Evolutionary conservation across 1,284 basidiomycete species (phyloP).

Genomic region (Leccinum huronense): DNA sequence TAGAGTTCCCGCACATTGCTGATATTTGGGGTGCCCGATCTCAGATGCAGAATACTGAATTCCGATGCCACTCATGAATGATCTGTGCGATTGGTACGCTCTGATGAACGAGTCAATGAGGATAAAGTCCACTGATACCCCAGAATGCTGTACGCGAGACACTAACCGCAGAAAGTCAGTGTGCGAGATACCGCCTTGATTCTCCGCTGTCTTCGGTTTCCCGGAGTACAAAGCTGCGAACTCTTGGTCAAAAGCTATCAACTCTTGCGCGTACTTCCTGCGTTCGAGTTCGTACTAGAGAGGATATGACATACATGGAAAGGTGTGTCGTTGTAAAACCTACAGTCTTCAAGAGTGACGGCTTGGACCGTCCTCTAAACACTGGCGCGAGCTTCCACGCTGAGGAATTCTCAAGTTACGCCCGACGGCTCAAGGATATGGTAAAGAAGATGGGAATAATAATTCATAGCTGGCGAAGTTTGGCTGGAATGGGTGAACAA

Average conservation of each 20-base stretch:
- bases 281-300: slow-evolving; percentile 61
- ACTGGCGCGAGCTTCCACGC: slow-evolving; percentile 1
- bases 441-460: too few relatives aligned
- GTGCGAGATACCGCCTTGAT: slow-evolving; percentile 61
- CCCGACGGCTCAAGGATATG: background rate
- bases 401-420: background rate
- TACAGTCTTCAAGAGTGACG: slow-evolving; percentile 69
- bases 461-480: too few relatives aligned
- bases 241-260: slow-evolving; percentile 77
- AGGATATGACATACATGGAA: slow-evolving; percentile 17
- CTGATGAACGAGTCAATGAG: background rate
- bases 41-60: background rate
- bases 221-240: slow-evolving; percentile 76
- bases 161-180: slow-evolving; percentile 59
- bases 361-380: slow-evolving; percentile 36
- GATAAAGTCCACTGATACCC: background rate
- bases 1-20: background rate
- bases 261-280: slow-evolving; percentile 69
- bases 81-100: background rate
- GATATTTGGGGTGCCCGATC: background rate
- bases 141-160: background rate
- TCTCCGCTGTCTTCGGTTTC: slow-evolving; percentile 58
- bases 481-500: too few relatives aligned
- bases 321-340: slow-evolving; percentile 19
- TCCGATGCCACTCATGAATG: background rate